Evolutionary conservation across 1,284 basidiomycete genomes (phyloP), one percentile per base, ranked within the genome.

Genomic region (Boletus mariae): DNA sequence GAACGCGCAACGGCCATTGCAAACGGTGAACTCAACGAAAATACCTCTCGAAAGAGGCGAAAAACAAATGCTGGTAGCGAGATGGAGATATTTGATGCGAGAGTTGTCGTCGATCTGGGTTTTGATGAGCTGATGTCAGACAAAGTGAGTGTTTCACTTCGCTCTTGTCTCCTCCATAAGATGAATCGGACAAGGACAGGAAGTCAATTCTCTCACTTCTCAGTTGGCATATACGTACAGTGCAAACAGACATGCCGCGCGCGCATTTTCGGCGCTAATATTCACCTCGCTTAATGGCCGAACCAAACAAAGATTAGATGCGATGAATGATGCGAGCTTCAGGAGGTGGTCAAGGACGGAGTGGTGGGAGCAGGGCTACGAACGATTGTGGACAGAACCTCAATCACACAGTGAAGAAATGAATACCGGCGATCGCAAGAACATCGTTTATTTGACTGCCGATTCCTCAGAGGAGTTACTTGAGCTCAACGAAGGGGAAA

Each of bases 91-190:
- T 94, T 93, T 65, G 77, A 79, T 15, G 92, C 90, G 9, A 82
- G 80, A 34, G 79, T 99, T 2, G 83, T 97, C 20, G 73, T 99
- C 28, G 97, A 99, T 73, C 77, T 97, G 7, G 93, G 87, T 2
- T 99, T 99, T 67, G 97, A 99, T 69, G 84, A 94, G 45, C 79
- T 89, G 71, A 99, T 99, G 97, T 84, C 75, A 46, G 93, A 94
- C 52, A 94, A 94, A 77, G 95, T 94, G 67, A 61, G 85, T 74
- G 32, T 58, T 45, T 58, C 54, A 53, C 53, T 54, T 57, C 50
- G 34, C 48, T 47, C 57, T 52, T 58, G 51, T 46, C 44, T 59
- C 55, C 43, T 15, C 55, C 57, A 50, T 53, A 44, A 54, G 51
- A 51, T 51, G 54, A 65, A 49, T 43, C 42, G 45, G 49, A 34